These are phyloP conservation scores for Daldinia eschscholtzii DNA, from an alignment of 2,329 filamentous ascomycete genomes.

Conservation along the genomic window DNA sequence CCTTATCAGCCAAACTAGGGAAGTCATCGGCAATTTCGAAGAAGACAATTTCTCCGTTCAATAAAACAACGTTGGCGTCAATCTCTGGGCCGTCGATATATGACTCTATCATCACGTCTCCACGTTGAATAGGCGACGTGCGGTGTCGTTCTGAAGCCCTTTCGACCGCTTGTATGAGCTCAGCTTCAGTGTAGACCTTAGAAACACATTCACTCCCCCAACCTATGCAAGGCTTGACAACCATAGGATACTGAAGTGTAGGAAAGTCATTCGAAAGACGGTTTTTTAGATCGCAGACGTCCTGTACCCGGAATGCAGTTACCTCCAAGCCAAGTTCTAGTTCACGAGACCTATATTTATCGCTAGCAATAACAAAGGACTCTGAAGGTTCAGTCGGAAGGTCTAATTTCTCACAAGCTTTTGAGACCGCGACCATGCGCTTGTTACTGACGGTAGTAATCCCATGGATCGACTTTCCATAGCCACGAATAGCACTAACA, in stretches of 20 bases:
- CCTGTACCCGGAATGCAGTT: neutral
- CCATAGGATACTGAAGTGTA: constrained; percentile 48
- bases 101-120: constrained; percentile 54
- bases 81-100: constrained; percentile 59
- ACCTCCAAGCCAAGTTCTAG: constrained; percentile 42
- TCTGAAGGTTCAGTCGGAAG: constrained; percentile 50
- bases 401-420: constrained; percentile 51
- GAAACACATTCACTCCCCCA: constrained; percentile 53
- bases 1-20: constrained; percentile 50
- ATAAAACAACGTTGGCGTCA: constrained; percentile 57
- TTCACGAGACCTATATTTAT: constrained; percentile 51
- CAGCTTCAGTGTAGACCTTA: constrained; percentile 48
- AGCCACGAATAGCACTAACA: constrained; percentile 47
- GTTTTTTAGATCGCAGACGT: no score
- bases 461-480: constrained; percentile 51
- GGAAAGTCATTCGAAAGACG: neutral
- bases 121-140: constrained; percentile 23
- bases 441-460: constrained; percentile 55
- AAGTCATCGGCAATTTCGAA: constrained; percentile 57
- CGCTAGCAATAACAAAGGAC: constrained; percentile 49
- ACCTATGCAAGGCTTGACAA: constrained; percentile 56
- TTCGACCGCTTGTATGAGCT: constrained; percentile 48
- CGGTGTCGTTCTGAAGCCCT: constrained; percentile 24
- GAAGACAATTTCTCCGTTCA: constrained; percentile 57
- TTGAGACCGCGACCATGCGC: constrained; percentile 49